Conservation (phyloP, 441 rosid species). For the Oxalis stricta region DNA sequence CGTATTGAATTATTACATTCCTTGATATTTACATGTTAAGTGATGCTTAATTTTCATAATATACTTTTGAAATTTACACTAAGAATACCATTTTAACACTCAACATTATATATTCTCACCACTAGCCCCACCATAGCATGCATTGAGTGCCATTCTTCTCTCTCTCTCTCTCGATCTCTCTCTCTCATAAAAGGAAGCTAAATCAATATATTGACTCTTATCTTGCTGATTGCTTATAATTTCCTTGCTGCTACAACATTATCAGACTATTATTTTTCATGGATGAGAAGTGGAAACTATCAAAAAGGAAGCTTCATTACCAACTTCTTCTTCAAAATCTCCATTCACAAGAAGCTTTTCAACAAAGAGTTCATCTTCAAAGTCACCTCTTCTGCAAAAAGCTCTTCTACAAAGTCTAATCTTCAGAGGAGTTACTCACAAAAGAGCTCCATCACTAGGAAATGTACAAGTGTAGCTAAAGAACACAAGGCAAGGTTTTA, state of each 20-base stretch:
- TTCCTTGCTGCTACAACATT: conserved; percentile 3
- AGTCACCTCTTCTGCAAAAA: conserved; percentile 46
- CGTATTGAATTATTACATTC: no score
- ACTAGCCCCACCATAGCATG: no score
- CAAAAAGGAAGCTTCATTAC: conserved; percentile 41
- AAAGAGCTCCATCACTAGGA: conserved; percentile 45
- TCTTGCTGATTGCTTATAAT: conserved; percentile 2
- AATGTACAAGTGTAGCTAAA: conserved; percentile 79
- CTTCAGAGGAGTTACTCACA: conserved; percentile 32
- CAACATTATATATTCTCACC: no score
- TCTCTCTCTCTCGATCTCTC: no score
- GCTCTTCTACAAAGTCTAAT: conserved; percentile 40
- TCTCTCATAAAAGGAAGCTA: no score
- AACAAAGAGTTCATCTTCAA: conserved; percentile 46
- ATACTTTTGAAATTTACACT: no score
- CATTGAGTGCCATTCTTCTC: no score
- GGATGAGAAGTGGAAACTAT: conserved; percentile 81
- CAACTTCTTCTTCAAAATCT: conserved; percentile 39
- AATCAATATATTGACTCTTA: no score
- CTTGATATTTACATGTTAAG: no score
- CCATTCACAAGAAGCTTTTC: conserved; percentile 62
- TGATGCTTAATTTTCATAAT: no score
- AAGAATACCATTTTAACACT: no score
- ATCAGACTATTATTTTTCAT: conserved; percentile 15
- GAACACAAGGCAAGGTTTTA: conserved; percentile 94